Conservation (phyloP, 345 rosid genomes). For the Raphanus raphanistrum region DNA sequence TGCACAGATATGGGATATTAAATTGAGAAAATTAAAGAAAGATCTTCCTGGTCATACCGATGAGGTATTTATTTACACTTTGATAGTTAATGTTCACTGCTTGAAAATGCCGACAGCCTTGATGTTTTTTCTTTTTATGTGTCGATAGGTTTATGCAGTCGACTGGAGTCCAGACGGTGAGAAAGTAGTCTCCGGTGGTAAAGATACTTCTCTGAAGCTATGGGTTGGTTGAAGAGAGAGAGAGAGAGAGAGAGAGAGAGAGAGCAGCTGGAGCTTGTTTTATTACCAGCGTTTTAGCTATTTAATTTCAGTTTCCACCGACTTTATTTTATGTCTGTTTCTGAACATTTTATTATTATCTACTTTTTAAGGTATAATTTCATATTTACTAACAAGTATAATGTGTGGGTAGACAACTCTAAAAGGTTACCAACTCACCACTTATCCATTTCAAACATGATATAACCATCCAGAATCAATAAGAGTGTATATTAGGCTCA, state of each 20-base stretch:
- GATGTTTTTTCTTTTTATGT: background rate
- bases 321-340: background rate
- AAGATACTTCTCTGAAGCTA: conserved; percentile 78
- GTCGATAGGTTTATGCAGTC: conserved; percentile 71
- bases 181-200: conserved; percentile 97
- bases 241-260: background rate
- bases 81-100: background rate
- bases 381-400: too few species aligned
- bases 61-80: conserved; percentile 50
- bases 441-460: too few species aligned
- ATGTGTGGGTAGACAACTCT: too few species aligned
- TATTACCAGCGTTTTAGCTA: background rate
- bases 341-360: background rate
- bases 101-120: background rate
- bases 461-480: too few species aligned
- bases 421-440: too few species aligned
- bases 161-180: conserved; percentile 99
- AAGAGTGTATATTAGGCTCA: too few species aligned
- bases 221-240: conserved; percentile 75
- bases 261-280: background rate
- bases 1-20: conserved; percentile 81
- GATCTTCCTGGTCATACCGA: conserved; percentile 96
- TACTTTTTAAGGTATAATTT: too few species aligned
- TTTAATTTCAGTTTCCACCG: background rate
- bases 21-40: conserved; percentile 68